Conservation (phyloP, 352 stramenopile genomes). For the Peronospora belbahrii region DNA sequence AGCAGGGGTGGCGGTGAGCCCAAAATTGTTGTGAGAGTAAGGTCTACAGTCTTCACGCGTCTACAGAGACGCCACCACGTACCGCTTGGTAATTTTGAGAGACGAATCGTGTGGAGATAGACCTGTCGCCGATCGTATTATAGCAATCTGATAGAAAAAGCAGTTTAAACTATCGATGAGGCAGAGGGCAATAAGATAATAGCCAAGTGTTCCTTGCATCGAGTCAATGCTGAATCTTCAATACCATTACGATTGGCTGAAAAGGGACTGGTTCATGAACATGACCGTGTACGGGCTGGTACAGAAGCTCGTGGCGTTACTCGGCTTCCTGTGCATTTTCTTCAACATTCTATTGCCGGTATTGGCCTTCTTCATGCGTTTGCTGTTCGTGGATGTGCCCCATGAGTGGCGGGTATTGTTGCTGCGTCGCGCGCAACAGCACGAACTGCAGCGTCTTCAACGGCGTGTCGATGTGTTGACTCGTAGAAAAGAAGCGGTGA, state of each 20-base stretch:
- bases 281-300: slow-evolving; percentile 13
- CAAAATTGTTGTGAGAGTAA: slow-evolving; percentile 24
- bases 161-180: slow-evolving; percentile 25
- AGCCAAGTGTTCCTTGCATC: slow-evolving; percentile 19
- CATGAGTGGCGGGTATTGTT: slow-evolving; percentile 34
- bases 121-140: slow-evolving; percentile 32
- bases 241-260: slow-evolving; percentile 22
- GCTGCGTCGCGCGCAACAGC: slow-evolving; percentile 31
- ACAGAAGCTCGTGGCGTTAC: slow-evolving; percentile 35
- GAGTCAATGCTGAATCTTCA: slow-evolving; percentile 1
- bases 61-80: slow-evolving; percentile 13
- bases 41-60: background rate
- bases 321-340: slow-evolving; percentile 39
- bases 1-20: slow-evolving; percentile 16
- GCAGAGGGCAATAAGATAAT: slow-evolving; percentile 25
- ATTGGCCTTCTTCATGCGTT: slow-evolving; percentile 22
- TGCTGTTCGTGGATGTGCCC: slow-evolving; percentile 25
- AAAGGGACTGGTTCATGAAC: background rate
- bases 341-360: slow-evolving; percentile 34
- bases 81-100: slow-evolving; percentile 30
- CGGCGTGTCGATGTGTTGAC: slow-evolving; percentile 22
- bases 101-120: slow-evolving; percentile 22
- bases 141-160: slow-evolving; percentile 35
- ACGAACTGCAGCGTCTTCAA: slow-evolving; percentile 31
- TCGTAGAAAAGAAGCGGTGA: slow-evolving; percentile 17